Percentiles rank a stretch among this genome's conserved stretches.
Conservation (phyloP, 176 grass and related monocot genomes). For the Oryza brachyantha region DNA sequence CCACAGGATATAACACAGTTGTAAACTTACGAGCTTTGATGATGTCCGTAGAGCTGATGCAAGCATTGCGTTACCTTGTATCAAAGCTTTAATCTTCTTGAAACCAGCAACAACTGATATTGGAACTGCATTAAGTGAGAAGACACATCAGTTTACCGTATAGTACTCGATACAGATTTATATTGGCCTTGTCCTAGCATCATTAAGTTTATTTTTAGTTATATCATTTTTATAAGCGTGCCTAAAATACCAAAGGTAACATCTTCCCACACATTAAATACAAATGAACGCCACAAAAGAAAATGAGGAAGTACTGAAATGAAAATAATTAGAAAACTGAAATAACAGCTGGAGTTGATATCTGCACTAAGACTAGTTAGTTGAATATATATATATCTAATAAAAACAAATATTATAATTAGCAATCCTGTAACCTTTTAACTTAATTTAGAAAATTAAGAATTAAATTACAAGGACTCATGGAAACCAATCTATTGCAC, state of each 20-base stretch:
- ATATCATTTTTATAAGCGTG: not conserved
- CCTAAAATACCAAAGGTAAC: not conserved
- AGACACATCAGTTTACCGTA: slow-evolving; percentile 21
- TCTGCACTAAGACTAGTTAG: slow-evolving; percentile 2
- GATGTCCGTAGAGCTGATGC: slow-evolving; percentile 86
- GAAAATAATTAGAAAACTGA: slow-evolving; percentile 3
- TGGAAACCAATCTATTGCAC: not conserved
- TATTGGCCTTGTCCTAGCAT: not conserved
- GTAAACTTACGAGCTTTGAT: slow-evolving; percentile 78
- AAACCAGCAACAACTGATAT: slow-evolving; percentile 86
- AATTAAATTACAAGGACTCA: not conserved
- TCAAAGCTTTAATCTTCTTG: slow-evolving; percentile 97
- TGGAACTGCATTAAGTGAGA: slow-evolving; percentile 68
- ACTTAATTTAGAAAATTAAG: not conserved
- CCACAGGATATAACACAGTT: not conserved
- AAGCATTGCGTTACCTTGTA: slow-evolving; percentile 78
- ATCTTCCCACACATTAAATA: slow-evolving; percentile 26
- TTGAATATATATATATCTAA: too few species aligned
- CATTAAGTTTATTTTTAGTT: not conserved
- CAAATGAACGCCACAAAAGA: not conserved
- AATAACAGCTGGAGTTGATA: not conserved
- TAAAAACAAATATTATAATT: not conserved
- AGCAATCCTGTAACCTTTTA: not conserved
- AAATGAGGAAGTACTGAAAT: not conserved
- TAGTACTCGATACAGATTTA: not conserved